A percentile compares a stretch with the other conserved stretches of the same genome.
phyloP scores from a whole-genome alignment of 352 stramenopile species.

The Pythium monospermum region DNA sequence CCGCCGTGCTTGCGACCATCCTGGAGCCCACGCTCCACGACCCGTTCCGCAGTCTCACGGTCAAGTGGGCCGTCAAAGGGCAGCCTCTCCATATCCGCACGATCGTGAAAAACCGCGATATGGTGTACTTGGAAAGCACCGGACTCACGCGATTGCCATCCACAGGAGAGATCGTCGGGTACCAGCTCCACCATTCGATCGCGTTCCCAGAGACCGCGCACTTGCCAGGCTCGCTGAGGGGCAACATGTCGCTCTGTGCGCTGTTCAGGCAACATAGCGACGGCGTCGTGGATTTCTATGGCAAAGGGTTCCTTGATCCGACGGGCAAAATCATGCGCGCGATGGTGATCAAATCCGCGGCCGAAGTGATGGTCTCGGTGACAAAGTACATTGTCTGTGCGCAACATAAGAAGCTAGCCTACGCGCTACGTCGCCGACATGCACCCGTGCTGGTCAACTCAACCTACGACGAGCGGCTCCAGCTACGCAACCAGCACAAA shows the following conservation, averaged over 20 bases:
- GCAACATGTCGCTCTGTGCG: conserved; percentile 44
- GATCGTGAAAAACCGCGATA: conserved; percentile 55
- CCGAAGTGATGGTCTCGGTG: conserved; percentile 38
- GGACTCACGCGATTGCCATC: conserved; percentile 30
- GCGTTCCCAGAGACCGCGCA: conserved; percentile 39
- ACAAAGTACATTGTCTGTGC: conserved; percentile 41
- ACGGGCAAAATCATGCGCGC: conserved; percentile 39
- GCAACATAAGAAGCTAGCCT: conserved; percentile 47
- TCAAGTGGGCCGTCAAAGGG: conserved; percentile 60
- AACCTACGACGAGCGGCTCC: neutral
- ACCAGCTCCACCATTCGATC: conserved; percentile 59
- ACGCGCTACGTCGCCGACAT: conserved; percentile 15
- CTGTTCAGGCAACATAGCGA: conserved; percentile 47
- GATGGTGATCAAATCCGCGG: conserved; percentile 39
- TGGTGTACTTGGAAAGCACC: conserved; percentile 53
- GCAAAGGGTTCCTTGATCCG: conserved; percentile 31
- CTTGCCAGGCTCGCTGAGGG: conserved; percentile 36
- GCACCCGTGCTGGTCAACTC: neutral
- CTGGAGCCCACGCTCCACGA: conserved; percentile 29
- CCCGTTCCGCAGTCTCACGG: conserved; percentile 37
- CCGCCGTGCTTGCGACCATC: conserved; percentile 37
- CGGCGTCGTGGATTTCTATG: conserved; percentile 46
- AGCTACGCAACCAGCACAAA: neutral
- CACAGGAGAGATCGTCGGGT: conserved; percentile 48
- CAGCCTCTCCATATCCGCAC: conserved; percentile 30